Percentiles rank a stretch among this genome's conserved stretches.
Evolutionary conservation across 2,329 filamentous ascomycete genomes (phyloP).

Genomic region (Cercospora berteroae): DNA sequence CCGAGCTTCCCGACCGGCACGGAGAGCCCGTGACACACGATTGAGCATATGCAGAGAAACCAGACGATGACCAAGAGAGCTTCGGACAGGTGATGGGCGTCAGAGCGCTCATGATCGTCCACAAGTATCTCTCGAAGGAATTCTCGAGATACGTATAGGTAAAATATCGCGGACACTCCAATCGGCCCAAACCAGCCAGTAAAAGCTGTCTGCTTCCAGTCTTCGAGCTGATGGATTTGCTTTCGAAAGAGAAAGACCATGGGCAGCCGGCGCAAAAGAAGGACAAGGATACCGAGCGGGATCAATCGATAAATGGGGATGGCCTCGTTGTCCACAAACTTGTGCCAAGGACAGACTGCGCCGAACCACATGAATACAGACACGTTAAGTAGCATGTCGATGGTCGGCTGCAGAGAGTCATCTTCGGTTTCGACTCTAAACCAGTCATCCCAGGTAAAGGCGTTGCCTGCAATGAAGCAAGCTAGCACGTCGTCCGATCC

Average conservation of each 20-base stretch:
- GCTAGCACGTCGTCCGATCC: slow-evolving; percentile 87
- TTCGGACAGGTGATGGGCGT: slow-evolving; percentile 65
- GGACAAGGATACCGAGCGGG: slow-evolving; percentile 68
- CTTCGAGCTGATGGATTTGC: slow-evolving; percentile 73
- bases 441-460: slow-evolving; percentile 80
- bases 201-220: slow-evolving; percentile 72
- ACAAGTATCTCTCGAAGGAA: slow-evolving; percentile 63
- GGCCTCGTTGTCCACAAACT: slow-evolving; percentile 65
- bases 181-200: slow-evolving; percentile 93
- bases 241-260: slow-evolving; percentile 72
- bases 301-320: slow-evolving; percentile 73
- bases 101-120: slow-evolving; percentile 60
- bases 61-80: slow-evolving; percentile 72
- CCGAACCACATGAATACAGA: slow-evolving; percentile 86
- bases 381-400: slow-evolving; percentile 92
- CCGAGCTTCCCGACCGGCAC: slow-evolving; percentile 72
- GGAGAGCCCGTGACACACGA: slow-evolving; percentile 79
- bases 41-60: slow-evolving; percentile 81
- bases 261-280: slow-evolving; percentile 74
- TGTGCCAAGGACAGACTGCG: slow-evolving; percentile 76
- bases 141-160: slow-evolving; percentile 76
- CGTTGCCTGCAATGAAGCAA: slow-evolving; percentile 88
- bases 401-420: slow-evolving; percentile 88
- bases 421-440: slow-evolving; percentile 85
- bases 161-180: slow-evolving; percentile 86